Base-by-base conservation (phyloP, 768 basidiomycete species). In the Pisolithus albus region DNA sequence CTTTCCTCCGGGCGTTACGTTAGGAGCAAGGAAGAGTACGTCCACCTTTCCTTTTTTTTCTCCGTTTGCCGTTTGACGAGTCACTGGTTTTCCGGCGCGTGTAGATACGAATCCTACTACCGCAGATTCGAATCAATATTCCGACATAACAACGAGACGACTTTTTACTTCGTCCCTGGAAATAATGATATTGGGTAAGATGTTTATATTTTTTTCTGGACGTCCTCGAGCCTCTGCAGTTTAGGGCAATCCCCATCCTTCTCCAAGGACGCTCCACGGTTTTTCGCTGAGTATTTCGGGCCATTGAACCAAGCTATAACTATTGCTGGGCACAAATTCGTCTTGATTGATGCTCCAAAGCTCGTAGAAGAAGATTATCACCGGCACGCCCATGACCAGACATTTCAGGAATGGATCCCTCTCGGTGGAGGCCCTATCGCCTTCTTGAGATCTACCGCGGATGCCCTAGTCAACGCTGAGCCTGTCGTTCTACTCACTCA, bases 351-450 rank as follows among this genome's bases (percentile, higher is more conserved):
- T 59, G 81, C 88, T 3, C 84, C 89, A 1, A 84, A 80, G n/a
- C 74, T 92, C 21, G 82, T 89, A 11, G 88, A 92, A 52, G 87
- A 91, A 65, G 88, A 90, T 59, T 88, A 89, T 59, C 75, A 75
- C 30, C 80, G 83, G 26, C 73, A 81, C 19, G 77, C 73, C 3
- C 72, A 64, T 13, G 74, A 72, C 7, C 61, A 71, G 15, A 64
- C 72, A 8, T 88, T 80, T 55, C 74, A 75, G 36, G 64, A 75
- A 38, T 88, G 84, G 84, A 61, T 60, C 37, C 75, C 84, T 5
- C 63, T 78, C 30, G 64, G 68, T 0, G 72, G 72, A 13, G 84
- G 86, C 3, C 63, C 83, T 7, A 70, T 87, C 16, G 76, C 81
- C 16, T 86, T 86, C 59, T 73, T 88, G 5, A 75, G 74, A 47